Percentiles rank a stretch among this genome's conserved stretches.
Conservation (phyloP, 495 filamentous ascomycete genomes). For the Neurospora sp. region DNA sequence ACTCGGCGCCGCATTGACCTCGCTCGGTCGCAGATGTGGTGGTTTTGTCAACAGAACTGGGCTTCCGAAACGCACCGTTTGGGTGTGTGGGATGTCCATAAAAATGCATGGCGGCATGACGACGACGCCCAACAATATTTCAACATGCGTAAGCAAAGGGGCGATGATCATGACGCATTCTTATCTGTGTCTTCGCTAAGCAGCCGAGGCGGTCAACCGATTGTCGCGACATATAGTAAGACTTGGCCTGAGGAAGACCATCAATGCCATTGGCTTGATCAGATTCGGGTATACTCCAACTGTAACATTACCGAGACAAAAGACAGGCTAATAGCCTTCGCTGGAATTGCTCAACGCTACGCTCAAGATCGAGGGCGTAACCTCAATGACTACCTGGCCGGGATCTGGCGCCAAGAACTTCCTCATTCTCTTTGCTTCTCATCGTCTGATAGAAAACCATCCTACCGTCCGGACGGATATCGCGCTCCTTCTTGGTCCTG, state of each 20-base stretch:
- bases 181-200: neutral
- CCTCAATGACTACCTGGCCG: neutral
- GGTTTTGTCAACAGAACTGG: neutral
- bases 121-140: neutral
- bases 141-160: neutral
- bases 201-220: neutral
- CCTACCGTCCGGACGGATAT: neutral
- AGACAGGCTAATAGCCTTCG: neutral
- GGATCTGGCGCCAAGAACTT: neutral
- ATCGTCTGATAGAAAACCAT: neutral
- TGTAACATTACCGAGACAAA: neutral
- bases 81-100: neutral
- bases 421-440: neutral
- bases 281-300: neutral
- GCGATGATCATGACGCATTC: too few relatives aligned
- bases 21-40: neutral
- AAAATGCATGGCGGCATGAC: neutral
- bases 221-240: neutral
- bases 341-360: neutral
- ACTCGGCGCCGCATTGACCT: neutral
- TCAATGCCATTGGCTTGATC: neutral
- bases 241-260: neutral
- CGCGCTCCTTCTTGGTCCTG: neutral
- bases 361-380: neutral
- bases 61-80: neutral